Percentiles rank a stretch among this genome's conserved stretches.
phyloP scores from a whole-genome alignment of 306 rosid species.

The Hippophae tibetana region DNA sequence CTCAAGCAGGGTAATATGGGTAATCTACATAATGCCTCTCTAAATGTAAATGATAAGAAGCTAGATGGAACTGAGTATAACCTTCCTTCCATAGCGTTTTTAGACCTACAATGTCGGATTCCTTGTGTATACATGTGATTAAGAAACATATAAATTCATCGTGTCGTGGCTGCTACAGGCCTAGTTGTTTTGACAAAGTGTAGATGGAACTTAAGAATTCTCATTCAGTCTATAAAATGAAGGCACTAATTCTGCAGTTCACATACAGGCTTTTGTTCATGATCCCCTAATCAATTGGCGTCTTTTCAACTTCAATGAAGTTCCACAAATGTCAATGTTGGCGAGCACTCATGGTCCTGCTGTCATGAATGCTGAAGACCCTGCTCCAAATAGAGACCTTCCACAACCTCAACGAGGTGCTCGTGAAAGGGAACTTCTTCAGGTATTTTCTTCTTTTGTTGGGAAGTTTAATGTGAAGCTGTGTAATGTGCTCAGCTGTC shows the following conservation, averaged over 20 bases:
- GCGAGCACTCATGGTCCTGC: slow-evolving; percentile 56
- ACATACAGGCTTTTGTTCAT: slow-evolving; percentile 84
- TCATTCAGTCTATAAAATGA: neutral
- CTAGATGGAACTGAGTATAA: neutral
- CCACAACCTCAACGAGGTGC: slow-evolving; percentile 87
- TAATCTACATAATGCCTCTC: neutral
- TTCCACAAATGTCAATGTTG: slow-evolving; percentile 81
- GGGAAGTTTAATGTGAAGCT: slow-evolving; percentile 15
- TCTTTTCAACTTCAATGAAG: slow-evolving; percentile 96
- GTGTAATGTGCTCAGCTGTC: slow-evolving; percentile 19
- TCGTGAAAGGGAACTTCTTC: slow-evolving; percentile 96
- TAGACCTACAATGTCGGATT: neutral
- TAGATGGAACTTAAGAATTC: neutral
- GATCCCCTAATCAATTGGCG: slow-evolving; percentile 99
- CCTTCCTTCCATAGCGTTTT: slow-evolving; percentile 1
- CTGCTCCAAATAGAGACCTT: slow-evolving; percentile 63
- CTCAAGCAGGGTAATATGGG: neutral
- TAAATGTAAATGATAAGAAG: neutral
- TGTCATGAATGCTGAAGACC: slow-evolving; percentile 68
- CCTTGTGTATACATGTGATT: neutral
- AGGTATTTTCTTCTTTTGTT: slow-evolving; percentile 36
- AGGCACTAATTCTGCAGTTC: slow-evolving; percentile 6
- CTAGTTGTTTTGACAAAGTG: no score
- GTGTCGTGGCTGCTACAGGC: neutral
- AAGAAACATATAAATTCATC: neutral